Conservation (phyloP, 176 grass and related monocot species). For the Chloris gayana region DNA sequence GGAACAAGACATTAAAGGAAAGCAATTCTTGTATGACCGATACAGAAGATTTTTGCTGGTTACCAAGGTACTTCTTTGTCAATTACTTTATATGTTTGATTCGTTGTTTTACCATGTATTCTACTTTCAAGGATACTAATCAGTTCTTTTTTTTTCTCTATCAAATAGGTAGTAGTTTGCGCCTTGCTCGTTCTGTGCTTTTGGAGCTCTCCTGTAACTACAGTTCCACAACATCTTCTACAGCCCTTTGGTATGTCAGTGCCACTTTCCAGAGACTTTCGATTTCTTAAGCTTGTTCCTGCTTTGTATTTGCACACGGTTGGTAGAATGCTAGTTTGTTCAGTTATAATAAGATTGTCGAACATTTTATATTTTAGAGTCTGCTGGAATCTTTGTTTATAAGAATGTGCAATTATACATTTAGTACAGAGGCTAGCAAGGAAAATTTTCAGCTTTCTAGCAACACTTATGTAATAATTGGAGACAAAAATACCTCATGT, state of each 20-base stretch:
- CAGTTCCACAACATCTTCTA: slow-evolving; percentile 76
- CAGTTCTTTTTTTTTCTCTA: not conserved
- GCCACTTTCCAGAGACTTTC: slow-evolving; percentile 28
- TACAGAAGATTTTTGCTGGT: slow-evolving; percentile 55
- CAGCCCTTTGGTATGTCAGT: slow-evolving; percentile 86
- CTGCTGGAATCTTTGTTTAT: not conserved
- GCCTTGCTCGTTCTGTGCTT: slow-evolving; percentile 57
- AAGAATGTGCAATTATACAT: not conserved
- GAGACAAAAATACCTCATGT: not conserved
- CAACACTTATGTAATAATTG: not conserved
- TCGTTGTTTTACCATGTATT: not conserved
- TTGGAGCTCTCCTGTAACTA: slow-evolving; percentile 82
- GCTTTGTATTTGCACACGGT: not conserved
- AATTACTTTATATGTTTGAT: slow-evolving; percentile 13
- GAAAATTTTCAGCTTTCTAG: not conserved
- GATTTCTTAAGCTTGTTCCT: slow-evolving; percentile 2
- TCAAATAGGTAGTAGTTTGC: slow-evolving; percentile 69
- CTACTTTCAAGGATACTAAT: slow-evolving; percentile 9
- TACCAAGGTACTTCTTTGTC: slow-evolving; percentile 58
- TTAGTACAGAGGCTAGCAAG: not conserved
- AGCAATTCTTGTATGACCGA: slow-evolving; percentile 56
- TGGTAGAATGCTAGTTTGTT: not conserved
- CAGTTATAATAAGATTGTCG: not conserved
- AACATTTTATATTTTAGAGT: not conserved
- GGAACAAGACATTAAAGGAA: slow-evolving; percentile 67